phyloP scores from a whole-genome alignment of 2,329 filamentous ascomycete species.

The Erysiphe pulchra region DNA sequence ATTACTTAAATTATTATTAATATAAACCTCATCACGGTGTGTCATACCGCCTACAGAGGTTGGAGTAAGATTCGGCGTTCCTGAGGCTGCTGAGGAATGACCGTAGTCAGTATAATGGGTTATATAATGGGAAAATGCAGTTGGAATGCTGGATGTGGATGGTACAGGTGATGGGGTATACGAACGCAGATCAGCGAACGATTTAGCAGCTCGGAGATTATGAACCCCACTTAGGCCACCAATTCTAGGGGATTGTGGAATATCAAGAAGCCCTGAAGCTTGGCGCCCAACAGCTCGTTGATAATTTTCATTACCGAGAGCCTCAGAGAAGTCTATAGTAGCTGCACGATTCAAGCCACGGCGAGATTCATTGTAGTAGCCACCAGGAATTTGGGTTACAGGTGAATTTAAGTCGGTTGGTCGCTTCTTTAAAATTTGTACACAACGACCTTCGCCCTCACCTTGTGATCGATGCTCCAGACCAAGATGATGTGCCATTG shows the following conservation, averaged over 20 bases:
- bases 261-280: conserved; percentile 56
- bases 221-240: conserved; percentile 38
- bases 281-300: conserved; percentile 57
- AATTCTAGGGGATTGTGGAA: conserved; percentile 51
- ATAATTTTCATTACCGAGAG: conserved; percentile 38
- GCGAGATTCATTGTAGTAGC: conserved; percentile 46
- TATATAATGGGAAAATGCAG: conserved; percentile 35
- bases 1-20: conserved; percentile 26
- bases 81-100: conserved; percentile 31
- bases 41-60: conserved; percentile 48
- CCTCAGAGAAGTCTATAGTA: conserved; percentile 87
- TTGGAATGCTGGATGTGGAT: conserved; percentile 70
- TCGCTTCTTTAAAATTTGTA: conserved; percentile 59
- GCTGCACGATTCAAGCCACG: conserved; percentile 76
- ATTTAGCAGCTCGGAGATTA: conserved; percentile 81
- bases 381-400: conserved; percentile 16
- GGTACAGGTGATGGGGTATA: conserved; percentile 84
- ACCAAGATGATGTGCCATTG: conserved; percentile 82
- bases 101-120: conserved; percentile 26
- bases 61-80: conserved; percentile 42
- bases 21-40: conserved; percentile 9
- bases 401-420: conserved; percentile 11
- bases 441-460: conserved; percentile 62
- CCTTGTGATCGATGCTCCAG: conserved; percentile 79
- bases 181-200: conserved; percentile 81